Evolutionary conservation across 495 filamentous ascomycete species (phyloP).

Genomic region (Bombardia bombarda): DNA sequence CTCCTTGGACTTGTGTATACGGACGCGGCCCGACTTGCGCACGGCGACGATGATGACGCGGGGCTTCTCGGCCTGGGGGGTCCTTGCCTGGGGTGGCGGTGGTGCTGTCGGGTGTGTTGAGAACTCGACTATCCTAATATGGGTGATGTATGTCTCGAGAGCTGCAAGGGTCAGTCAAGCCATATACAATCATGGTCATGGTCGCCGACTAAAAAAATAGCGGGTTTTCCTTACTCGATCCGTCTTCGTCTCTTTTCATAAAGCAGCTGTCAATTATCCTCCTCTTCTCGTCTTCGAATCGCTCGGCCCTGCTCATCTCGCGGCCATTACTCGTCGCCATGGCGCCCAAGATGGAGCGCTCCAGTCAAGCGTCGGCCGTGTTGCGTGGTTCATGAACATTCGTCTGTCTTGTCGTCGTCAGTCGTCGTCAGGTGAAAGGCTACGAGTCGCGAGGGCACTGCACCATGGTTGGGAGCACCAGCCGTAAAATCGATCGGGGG

Average conservation of each 20-base stretch:
- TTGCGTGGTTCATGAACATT: slow-evolving; percentile 19
- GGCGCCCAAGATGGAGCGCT: slow-evolving; percentile 7
- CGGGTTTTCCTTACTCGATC: slow-evolving; percentile 52
- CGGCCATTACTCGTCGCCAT: slow-evolving; percentile 25
- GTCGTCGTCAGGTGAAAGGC: not conserved
- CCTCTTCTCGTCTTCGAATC: slow-evolving; percentile 92
- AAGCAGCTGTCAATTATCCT: slow-evolving; percentile 91
- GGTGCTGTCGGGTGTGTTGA: slow-evolving; percentile 75
- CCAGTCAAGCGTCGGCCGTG: slow-evolving; percentile 12
- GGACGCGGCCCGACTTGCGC: slow-evolving; percentile 81
- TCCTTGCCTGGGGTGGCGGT: slow-evolving; percentile 60
- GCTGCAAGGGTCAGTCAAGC: slow-evolving; percentile 38
- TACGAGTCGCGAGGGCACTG: not conserved
- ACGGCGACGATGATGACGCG: slow-evolving; percentile 89
- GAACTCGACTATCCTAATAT: slow-evolving; percentile 85
- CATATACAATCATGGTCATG: not conserved
- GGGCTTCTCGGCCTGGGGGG: slow-evolving; percentile 70
- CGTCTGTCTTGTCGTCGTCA: too few relatives aligned
- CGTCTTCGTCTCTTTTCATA: slow-evolving; percentile 75
- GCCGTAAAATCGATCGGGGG: too few relatives aligned
- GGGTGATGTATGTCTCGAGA: slow-evolving; percentile 93
- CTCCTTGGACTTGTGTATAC: slow-evolving; percentile 93
- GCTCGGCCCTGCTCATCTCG: slow-evolving; percentile 65
- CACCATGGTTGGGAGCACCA: too few relatives aligned
- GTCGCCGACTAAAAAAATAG: too few relatives aligned